phyloP scores from a whole-genome alignment of 495 filamentous ascomycete genomes.

The Glarea lozoyensis region DNA sequence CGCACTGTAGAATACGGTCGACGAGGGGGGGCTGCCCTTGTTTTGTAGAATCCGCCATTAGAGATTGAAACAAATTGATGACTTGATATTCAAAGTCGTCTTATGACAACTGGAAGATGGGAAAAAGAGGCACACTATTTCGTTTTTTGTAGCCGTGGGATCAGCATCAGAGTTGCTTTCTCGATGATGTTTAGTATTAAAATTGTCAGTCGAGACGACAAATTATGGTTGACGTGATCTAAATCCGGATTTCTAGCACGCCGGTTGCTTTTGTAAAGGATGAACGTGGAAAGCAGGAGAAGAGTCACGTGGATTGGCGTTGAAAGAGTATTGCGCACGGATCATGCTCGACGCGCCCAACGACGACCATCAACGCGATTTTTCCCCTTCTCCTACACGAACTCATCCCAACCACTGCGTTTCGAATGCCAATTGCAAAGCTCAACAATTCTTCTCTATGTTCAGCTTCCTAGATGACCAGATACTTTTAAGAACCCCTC shows the following conservation, averaged over 20 bases:
- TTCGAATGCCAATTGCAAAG: slow-evolving; percentile 18
- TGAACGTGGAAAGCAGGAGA: too few relatives aligned
- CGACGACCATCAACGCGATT: not conserved
- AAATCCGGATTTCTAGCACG: too few relatives aligned
- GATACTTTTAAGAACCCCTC: slow-evolving; percentile 6
- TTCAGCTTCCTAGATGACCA: slow-evolving; percentile 1
- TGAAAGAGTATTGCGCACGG: not conserved
- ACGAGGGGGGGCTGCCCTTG: slow-evolving; percentile 10
- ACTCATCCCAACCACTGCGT: slow-evolving; percentile 10
- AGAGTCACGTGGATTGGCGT: slow-evolving; percentile 1
- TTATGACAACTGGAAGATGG: too few relatives aligned
- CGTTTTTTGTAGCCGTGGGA: too few relatives aligned
- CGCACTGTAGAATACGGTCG: slow-evolving; percentile 16
- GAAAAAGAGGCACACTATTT: too few relatives aligned
- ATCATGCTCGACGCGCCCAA: not conserved
- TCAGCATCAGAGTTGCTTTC: too few relatives aligned
- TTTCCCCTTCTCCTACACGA: slow-evolving; percentile 1
- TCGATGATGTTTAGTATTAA: too few relatives aligned
- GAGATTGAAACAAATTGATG: not conserved
- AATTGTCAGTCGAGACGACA: too few relatives aligned
- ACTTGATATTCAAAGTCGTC: not conserved
- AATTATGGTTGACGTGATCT: too few relatives aligned
- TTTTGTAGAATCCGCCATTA: not conserved
- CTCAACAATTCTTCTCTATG: slow-evolving; percentile 4
- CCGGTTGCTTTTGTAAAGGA: too few relatives aligned